Conservation (phyloP, 2,329 filamentous ascomycete species). For the Ceratocystis smalleyi region DNA sequence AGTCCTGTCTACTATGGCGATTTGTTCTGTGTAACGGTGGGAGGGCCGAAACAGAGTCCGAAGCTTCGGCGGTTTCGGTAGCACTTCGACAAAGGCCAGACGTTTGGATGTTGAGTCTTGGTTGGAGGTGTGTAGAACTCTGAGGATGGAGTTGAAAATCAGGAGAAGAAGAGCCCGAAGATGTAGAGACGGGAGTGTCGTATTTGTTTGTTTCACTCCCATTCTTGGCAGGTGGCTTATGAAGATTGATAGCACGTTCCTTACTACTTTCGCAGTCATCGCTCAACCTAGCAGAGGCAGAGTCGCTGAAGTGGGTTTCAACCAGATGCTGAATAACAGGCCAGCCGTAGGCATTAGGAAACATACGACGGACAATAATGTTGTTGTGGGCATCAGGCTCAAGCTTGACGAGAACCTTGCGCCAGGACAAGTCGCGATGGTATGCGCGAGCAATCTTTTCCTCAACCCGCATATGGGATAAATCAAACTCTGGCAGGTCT, state of each 20-base stretch:
- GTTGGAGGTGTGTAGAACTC: constrained; percentile 21
- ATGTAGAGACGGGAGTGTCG: not conserved
- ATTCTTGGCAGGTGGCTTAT: constrained; percentile 41
- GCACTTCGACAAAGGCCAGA: not conserved
- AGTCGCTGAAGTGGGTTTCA: constrained; percentile 83
- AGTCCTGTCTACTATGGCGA: constrained; percentile 3
- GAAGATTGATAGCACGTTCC: constrained; percentile 52
- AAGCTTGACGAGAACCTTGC: constrained; percentile 86
- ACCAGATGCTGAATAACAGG: constrained; percentile 90
- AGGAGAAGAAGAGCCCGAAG: not conserved
- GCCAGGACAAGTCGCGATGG: constrained; percentile 81
- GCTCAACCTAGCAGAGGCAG: constrained; percentile 41
- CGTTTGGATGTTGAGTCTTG: not conserved
- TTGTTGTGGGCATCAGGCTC: constrained; percentile 98
- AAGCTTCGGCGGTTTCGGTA: not conserved
- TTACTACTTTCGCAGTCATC: constrained; percentile 51
- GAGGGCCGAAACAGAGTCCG: constrained; percentile 20
- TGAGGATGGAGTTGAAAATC: not conserved
- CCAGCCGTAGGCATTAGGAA: constrained; percentile 95
- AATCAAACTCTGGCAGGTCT: constrained; percentile 29
- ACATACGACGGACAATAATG: constrained; percentile 90
- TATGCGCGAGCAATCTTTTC: constrained; percentile 96
- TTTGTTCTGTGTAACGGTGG: constrained; percentile 17
- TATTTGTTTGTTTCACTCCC: constrained; percentile 45
- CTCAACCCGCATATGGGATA: constrained; percentile 70